These are phyloP conservation scores for Phytophthora vignae DNA, from an alignment of 352 stramenopile genomes.

Conservation along the genomic window DNA sequence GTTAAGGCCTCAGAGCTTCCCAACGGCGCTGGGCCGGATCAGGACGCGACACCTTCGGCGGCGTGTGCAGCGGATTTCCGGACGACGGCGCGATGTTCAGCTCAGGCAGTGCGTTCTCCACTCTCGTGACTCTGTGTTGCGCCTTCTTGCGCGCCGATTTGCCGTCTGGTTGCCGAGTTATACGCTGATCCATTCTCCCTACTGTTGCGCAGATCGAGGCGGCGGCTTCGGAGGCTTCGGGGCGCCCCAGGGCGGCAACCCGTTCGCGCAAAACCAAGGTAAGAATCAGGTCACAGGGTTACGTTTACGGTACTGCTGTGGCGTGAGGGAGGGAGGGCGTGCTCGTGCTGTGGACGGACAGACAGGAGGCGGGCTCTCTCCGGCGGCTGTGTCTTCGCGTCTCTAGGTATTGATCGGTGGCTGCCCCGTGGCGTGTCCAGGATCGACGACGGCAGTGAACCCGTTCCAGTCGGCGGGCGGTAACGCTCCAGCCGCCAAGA, in stretches of 20 bases:
- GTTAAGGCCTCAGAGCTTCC: not conserved
- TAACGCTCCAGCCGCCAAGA: slow-evolving; percentile 17
- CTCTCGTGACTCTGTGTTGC: not conserved
- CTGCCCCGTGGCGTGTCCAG: slow-evolving; percentile 39
- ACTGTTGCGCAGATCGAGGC: slow-evolving; percentile 24
- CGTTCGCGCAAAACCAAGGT: slow-evolving; percentile 56
- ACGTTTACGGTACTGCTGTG: slow-evolving; percentile 11
- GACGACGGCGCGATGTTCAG: slow-evolving; percentile 40
- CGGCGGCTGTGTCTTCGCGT: not conserved
- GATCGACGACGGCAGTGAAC: slow-evolving; percentile 27
- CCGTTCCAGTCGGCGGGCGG: slow-evolving; percentile 38
- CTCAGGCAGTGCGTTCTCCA: slow-evolving; percentile 40
- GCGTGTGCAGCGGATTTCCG: not conserved
- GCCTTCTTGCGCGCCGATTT: not conserved
- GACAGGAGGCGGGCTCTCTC: not conserved
- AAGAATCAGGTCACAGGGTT: slow-evolving; percentile 23
- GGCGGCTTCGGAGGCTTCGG: slow-evolving; percentile 35
- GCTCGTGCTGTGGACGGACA: slow-evolving; percentile 13
- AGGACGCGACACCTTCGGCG: slow-evolving; percentile 5
- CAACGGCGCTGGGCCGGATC: not conserved
- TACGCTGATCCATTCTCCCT: slow-evolving; percentile 10
- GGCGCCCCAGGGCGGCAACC: slow-evolving; percentile 24
- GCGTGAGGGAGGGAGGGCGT: slow-evolving; percentile 1
- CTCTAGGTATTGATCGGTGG: slow-evolving; percentile 45
- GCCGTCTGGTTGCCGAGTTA: slow-evolving; percentile 9